A percentile compares a stretch with the other conserved stretches of the same genome.
phyloP scores from a whole-genome alignment of 2,329 filamentous ascomycete genomes.

The Xylaria sp. region DNA sequence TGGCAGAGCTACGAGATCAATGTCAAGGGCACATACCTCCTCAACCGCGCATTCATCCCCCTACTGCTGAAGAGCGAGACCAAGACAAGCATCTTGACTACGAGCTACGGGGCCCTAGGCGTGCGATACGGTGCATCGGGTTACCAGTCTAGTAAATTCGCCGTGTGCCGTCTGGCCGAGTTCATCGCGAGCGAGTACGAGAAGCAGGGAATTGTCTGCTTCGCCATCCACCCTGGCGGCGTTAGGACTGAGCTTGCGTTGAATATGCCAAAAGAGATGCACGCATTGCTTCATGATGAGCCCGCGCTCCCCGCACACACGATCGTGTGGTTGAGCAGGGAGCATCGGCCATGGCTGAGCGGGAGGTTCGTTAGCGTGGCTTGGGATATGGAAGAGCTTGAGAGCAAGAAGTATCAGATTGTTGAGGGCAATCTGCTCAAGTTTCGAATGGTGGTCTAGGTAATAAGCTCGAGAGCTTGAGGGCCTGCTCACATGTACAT shows the following conservation, averaged over 20 bases:
- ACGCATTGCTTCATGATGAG: constrained; percentile 45
- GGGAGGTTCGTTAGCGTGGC: constrained; percentile 46
- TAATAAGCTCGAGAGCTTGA: not conserved
- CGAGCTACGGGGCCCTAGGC: constrained; percentile 54
- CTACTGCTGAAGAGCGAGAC: constrained; percentile 46
- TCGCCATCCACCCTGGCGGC: constrained; percentile 59
- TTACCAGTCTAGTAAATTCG: constrained; percentile 61
- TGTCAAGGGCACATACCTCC: constrained; percentile 46
- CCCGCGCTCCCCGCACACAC: constrained; percentile 47
- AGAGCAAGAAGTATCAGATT: constrained; percentile 48
- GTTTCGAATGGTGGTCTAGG: constrained; percentile 42
- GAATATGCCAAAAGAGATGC: constrained; percentile 50
- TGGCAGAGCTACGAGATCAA: constrained; percentile 49
- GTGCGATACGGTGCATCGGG: constrained; percentile 52
- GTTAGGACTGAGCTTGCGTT: constrained; percentile 57
- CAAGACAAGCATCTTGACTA: constrained; percentile 57
- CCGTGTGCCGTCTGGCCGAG: constrained; percentile 57
- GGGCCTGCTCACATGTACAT: too few relatives aligned
- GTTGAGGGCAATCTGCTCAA: constrained; percentile 47
- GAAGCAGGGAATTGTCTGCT: constrained; percentile 55
- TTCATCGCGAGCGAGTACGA: constrained; percentile 58
- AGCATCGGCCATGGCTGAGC: constrained; percentile 43
- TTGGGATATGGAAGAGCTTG: constrained; percentile 51
- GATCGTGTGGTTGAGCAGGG: constrained; percentile 41
- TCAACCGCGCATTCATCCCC: constrained; percentile 45